Percentiles rank a stretch among this genome's conserved stretches.
phyloP scores from a whole-genome alignment of 2,329 filamentous ascomycete genomes.

The Epicoccum nigrum region DNA sequence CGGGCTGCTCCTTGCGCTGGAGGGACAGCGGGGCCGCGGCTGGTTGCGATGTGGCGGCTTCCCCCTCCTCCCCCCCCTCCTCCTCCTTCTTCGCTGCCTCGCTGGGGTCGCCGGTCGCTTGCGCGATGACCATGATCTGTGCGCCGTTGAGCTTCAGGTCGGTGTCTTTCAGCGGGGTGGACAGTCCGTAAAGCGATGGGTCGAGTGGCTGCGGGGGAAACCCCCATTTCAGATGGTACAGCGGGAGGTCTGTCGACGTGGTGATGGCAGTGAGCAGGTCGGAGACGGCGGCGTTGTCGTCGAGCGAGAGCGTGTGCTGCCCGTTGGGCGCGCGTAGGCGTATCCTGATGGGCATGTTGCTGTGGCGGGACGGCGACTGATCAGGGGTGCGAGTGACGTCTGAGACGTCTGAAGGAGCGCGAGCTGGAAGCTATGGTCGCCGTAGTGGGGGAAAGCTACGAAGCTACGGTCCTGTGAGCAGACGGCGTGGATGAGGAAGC shows the following conservation, averaged over 20 bases:
- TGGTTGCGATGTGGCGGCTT: conserved; percentile 12
- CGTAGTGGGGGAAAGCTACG: conserved; percentile 8
- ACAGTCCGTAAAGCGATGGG: conserved; percentile 59
- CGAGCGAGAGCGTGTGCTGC: conserved; percentile 70
- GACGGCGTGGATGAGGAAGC: neutral
- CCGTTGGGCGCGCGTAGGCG: conserved; percentile 78
- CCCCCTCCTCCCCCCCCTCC: conserved; percentile 16
- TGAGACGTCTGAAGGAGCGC: neutral
- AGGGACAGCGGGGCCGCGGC: conserved; percentile 48
- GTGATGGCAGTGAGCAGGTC: conserved; percentile 67
- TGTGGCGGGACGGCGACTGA: neutral
- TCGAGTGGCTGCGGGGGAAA: conserved; percentile 78
- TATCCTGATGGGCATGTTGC: conserved; percentile 66
- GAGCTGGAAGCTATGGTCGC: neutral
- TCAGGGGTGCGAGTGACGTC: conserved; percentile 23
- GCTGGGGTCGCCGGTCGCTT: conserved; percentile 47
- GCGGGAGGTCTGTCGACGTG: conserved; percentile 66
- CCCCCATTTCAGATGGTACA: conserved; percentile 81
- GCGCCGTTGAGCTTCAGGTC: conserved; percentile 70
- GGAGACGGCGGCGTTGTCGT: conserved; percentile 69
- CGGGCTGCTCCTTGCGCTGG: conserved; percentile 51
- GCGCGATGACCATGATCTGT: conserved; percentile 67
- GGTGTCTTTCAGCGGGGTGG: conserved; percentile 60
- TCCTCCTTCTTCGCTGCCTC: conserved; percentile 23
- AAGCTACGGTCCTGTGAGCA: conserved; percentile 6